A percentile compares a stretch with the other conserved stretches of the same genome.
Conservation (phyloP, 202 grass and related monocot species). For the Elaeis oleifera region DNA sequence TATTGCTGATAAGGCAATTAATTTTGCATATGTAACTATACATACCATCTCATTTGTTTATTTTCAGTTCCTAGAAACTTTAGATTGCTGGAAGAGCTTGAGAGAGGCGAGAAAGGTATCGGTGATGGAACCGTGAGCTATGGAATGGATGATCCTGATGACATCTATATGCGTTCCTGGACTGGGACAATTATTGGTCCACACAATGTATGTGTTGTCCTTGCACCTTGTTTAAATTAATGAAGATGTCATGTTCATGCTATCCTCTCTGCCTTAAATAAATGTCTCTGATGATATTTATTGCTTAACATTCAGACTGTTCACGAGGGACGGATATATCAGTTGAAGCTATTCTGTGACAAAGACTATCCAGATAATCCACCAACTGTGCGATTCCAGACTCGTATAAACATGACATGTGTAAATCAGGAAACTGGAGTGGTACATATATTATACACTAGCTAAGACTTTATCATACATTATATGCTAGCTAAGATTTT, state of each 20-base stretch:
- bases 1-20: too few relatives aligned
- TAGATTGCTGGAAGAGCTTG: slow-evolving; percentile 20
- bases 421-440: slow-evolving; percentile 15
- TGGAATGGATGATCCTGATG: slow-evolving; percentile 23
- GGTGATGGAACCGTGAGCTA: slow-evolving; percentile 20
- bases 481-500: background rate
- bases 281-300: background rate
- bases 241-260: background rate
- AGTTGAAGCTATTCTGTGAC: slow-evolving; percentile 17
- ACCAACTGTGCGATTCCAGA: slow-evolving; percentile 9
- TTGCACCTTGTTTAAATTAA: background rate
- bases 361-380: slow-evolving; percentile 16
- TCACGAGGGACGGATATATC: slow-evolving; percentile 17
- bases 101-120: slow-evolving; percentile 18
- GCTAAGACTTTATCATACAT: background rate
- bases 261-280: background rate
- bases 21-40: too few relatives aligned
- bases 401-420: slow-evolving; percentile 13
- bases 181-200: slow-evolving; percentile 19
- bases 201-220: slow-evolving; percentile 5
- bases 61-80: slow-evolving; percentile 14
- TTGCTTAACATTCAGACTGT: slow-evolving; percentile 1
- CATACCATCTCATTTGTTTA: background rate
- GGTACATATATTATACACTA: background rate
- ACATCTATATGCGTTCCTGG: slow-evolving; percentile 9